Base-by-base conservation (phyloP, 176 grass and related monocot genomes). In the Cymbopogon citratus region DNA sequence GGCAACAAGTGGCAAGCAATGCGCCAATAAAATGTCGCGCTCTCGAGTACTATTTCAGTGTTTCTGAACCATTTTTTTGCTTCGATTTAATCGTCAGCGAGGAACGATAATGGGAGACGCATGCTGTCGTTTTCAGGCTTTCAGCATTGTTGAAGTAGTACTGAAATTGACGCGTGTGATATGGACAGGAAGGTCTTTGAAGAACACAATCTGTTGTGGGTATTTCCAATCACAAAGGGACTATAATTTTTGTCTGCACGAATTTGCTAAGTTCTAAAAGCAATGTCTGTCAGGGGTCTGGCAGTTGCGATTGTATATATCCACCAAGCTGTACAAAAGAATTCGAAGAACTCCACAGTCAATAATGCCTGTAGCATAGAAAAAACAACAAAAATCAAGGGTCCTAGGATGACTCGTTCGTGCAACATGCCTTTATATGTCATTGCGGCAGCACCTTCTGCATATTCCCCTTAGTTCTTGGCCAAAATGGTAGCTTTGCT, bases 401-500 rank as follows among this genome's bases (percentile, higher is more conserved):
- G 13, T 29, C 78, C 19, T 61, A 38, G 56, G 66, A 12, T 34
- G 87, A 71, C 52, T 19, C 25, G 4, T 63, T 64, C 71, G 0
- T 13, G 33, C n/a, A 26, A 61, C 76, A 71, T 76, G 77, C 56
- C 43, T 85, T 84, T 85, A 85, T 63, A 77, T 64, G 73, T 78
- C 64, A 1, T 28, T 15, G 74, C 64, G 56, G 12, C 12, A 18
- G 41, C 77, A 5, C 27, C 43, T 56, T 65, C 77, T 68, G 2
- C 40, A 19, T 44, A 5, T 34, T 7, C 52, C 45, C 56, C 51
- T 57, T 26, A 52, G 77, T 69, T 39, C 71, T 66, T 77, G 54
- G 34, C 72, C 87, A 85, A 76, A 73, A 89, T 81, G 87, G 87
- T 81, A 85, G 64, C 24, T 89, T 59, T 59, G 6, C 40, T 21